Evolutionary conservation across 371 early-diverging fungal species (phyloP), one percentile per base, ranked within the genome.

Genomic region (Massospora cicadina): DNA sequence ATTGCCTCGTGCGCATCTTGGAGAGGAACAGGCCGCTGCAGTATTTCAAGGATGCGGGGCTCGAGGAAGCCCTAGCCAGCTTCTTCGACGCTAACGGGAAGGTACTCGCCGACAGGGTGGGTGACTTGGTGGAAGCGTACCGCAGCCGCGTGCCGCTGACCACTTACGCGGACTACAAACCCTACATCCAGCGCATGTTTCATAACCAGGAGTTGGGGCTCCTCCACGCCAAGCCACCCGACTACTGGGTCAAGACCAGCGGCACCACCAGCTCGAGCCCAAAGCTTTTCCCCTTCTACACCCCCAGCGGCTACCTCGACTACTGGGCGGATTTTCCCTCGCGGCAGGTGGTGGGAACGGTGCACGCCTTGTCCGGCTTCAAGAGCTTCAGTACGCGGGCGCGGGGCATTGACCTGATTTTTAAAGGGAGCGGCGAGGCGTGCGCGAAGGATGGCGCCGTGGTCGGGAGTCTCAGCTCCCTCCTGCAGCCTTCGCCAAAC

Each of bases 241-340:
- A 54, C 13, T 13, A 13, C 13, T 54, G 54, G 54, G n/a, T 54
- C 13, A 54, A n/a, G 13, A 54, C 54, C n/a, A 54, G 54, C 13
- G 54, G 54, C 13, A 13, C 13, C n/a, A 54, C 13, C n/a, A n/a
- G 54, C n/a, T 54, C 54, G 13, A 54, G 13, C 13, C 54, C 54
- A 54, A 54, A 54, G 54, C 54, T 54, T 13, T n/a, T 54, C 54
- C 54, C 54, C n/a, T 54, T 54, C 54, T 54, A 54, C 54, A 54
- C 13, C 13, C 13, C 54, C 13, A n/a, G n/a, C 13, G 54, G 54
- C 13, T 54, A 13, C 54, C 54, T n/a, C n/a, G 54, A 54, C 13
- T n/a, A 54, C 13, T 54, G 54, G 54, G 13, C 54, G 54, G 54
- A 54, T 54, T 54, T 54, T 54, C 54, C 54, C 54, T 13, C 13